Base-by-base conservation (phyloP, 306 rosid species). In the Cicer arietinum region DNA sequence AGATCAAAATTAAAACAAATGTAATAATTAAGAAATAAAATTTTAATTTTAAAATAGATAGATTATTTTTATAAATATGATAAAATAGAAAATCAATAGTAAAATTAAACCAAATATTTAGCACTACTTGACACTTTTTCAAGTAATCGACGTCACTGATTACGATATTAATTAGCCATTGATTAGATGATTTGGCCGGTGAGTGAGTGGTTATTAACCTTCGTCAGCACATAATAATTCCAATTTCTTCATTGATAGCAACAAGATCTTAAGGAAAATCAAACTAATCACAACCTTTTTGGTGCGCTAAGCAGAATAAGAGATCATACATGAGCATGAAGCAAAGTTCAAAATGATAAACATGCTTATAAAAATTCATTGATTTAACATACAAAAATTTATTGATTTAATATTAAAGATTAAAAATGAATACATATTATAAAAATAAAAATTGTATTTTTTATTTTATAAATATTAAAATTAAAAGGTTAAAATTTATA, bases 341-440 rank as follows among this genome's bases (percentile, higher is more conserved):
- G 69, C 61, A 68, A 67, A 77, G 74, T 56, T 56, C 81, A 56
- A 67, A 67, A 57, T 22, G 58, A 67, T 57, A 5, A 74, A 71
- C 35, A 25, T 25, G 35, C 35, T 25, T 25, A 25, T 3, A 25
- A 25, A 25, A 25, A 25, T 25, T 25, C 4, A 25, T 25, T 25
- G 0, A 25, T 25, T 25, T 25, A 25, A 25, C 2, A 25, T 25
- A 22, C 22, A 25, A 25, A 25, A 25, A 25, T 25, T 25, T 0
- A 2, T 25, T 25, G 4, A 25, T 25, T 25, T 25, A 25, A 25
- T 25, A 25, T 25, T 22, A 25, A 25, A 25, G 35, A 25, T 25
- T 25, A 25, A 25, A 25, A 25, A 25, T 25, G 35, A 25, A 25
- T 25, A 25, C 4, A 25, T 25, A 25, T 2, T 25, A 2, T 25